Base-by-base conservation (phyloP, 306 rosid species). In the Inga oerstediana region DNA sequence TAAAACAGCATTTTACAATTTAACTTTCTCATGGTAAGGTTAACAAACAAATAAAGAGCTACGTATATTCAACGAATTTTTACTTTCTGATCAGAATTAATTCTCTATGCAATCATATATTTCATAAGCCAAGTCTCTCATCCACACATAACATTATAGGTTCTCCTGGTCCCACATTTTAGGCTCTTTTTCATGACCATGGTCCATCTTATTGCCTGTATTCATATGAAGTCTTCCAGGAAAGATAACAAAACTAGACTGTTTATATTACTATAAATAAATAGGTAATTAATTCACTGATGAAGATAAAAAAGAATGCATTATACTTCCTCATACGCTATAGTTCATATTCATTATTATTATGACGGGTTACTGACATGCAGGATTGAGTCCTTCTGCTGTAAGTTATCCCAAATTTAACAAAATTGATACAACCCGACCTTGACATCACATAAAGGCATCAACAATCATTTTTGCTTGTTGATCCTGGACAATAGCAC, bases 361-460 rank as follows among this genome's bases (percentile, higher is more conserved):
- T 4, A 24, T 74, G 76, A 73, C 71, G 59, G 58, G 65, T 54
- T 64, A 39, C 72, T 56, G 69, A 62, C 64, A 66, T 46, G 85
- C 49, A 7, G 64, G 74, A 59, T 49, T 35, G 7, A 52, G 56
- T 76, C 20, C 73, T 66, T 76, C 62, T 54, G 15, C 48, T 17
- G 48, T 84, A 17, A 84, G 45, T 80, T 54, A 46, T 87, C 71
- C 48, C 58, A 77, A 67, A 56, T 73, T 22, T 61, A 78, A 78
- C 66, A 64, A 76, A 54, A 43, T 7, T 20, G 58, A 48, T 58
- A 45, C 51, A 70, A 46, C 20, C 61, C 65, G 51, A 62, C 62
- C 65, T 41, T 75, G 75, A 59, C 24, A 59, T 45, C 62, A 81
- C 43, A 79, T 30, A 59, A 24, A 76, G 66, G 39, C 89, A 72